phyloP scores from a whole-genome alignment of 2,329 filamentous ascomycete genomes.

The Mariannaea sp. region DNA sequence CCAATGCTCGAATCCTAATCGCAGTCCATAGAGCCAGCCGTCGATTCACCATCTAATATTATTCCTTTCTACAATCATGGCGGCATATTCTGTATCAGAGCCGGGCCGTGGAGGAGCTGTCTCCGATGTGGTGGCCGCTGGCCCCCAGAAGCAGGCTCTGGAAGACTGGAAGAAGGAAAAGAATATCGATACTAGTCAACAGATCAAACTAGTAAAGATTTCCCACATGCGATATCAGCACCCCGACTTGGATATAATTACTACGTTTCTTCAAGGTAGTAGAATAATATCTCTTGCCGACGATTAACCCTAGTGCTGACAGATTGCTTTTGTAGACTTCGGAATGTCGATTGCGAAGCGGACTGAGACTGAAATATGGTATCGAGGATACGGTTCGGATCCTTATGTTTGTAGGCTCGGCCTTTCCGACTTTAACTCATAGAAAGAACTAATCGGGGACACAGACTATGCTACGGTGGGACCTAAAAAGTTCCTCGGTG shows the following conservation, averaged over 20 bases:
- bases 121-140: constrained; percentile 7
- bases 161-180: constrained; percentile 5
- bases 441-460: no score
- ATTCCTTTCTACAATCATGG: background rate
- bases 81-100: background rate
- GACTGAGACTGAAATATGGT: constrained; percentile 1
- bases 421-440: no score
- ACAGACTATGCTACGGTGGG: constrained; percentile 6
- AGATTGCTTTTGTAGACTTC: constrained; percentile 14
- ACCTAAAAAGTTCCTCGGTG: constrained; percentile 9
- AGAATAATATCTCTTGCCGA: background rate
- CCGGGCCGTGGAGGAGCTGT: constrained; percentile 9
- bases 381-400: constrained; percentile 6
- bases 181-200: constrained; percentile 7
- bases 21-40: no score
- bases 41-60: no score
- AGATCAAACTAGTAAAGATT: constrained; percentile 15
- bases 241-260: constrained; percentile 15
- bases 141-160: background rate
- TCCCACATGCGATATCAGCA: constrained; percentile 24
- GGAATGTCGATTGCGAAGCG: constrained; percentile 17
- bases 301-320: background rate
- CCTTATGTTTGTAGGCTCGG: background rate
- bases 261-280: constrained; percentile 8
- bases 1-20: no score